Conservation (phyloP, 2,329 filamentous ascomycete species). For the Botryosphaeria dothidea region DNA sequence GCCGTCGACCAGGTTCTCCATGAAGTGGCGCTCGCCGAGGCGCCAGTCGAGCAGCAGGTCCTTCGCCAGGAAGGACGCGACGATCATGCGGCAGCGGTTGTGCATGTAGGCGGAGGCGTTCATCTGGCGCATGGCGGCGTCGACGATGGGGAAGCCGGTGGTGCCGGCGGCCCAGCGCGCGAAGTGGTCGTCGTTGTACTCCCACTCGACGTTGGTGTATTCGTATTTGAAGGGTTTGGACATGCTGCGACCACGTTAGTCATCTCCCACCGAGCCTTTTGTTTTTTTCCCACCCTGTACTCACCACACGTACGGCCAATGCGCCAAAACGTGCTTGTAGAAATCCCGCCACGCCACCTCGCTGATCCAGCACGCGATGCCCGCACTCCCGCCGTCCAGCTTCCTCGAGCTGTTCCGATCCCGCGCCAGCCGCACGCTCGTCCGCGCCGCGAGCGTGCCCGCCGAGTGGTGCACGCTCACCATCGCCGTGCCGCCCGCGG, state of each 20-base stretch:
- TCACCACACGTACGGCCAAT: constrained; percentile 82
- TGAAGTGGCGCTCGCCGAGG: constrained; percentile 78
- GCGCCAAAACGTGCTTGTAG: constrained; percentile 79
- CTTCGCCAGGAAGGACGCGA: constrained; percentile 77
- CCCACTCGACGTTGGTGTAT: constrained; percentile 81
- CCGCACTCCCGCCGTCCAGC: constrained; percentile 66
- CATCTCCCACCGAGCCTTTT: too few species aligned
- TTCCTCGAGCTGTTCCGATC: constrained; percentile 62
- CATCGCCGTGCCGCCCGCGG: constrained; percentile 63
- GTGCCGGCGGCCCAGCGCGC: constrained; percentile 70
- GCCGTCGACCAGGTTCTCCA: constrained; percentile 76
- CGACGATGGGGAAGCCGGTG: constrained; percentile 81
- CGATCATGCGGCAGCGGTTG: constrained; percentile 82
- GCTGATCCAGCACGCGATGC: constrained; percentile 73
- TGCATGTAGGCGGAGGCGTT: constrained; percentile 74
- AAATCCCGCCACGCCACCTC: constrained; percentile 88
- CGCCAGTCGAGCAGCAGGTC: constrained; percentile 83
- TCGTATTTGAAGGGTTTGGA: constrained; percentile 80
- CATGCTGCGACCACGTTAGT: constrained; percentile 52
- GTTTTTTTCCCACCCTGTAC: too few species aligned
- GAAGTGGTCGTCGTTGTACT: constrained; percentile 70
- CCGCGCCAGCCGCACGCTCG: constrained; percentile 64
- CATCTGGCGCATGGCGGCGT: constrained; percentile 83
- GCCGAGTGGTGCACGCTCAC: constrained; percentile 73
- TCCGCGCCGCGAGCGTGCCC: constrained; percentile 68